Evolutionary conservation across 1,284 basidiomycete species (phyloP).

Genomic region (Marasmius fiardii): DNA sequence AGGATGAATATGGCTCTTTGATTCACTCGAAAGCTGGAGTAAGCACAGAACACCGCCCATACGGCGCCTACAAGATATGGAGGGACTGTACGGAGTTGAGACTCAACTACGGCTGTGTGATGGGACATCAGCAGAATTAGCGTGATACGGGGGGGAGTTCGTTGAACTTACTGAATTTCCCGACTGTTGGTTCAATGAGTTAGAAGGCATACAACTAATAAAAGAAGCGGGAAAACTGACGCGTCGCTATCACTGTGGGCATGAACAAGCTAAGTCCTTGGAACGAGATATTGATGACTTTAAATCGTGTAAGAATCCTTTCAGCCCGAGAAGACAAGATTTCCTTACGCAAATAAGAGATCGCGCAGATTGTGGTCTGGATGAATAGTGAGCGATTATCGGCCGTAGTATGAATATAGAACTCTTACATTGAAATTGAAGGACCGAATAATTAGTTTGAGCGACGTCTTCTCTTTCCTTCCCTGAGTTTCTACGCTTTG

Average conservation of each 20-base stretch:
- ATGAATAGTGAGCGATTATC: background rate
- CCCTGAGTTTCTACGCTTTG: slow-evolving; percentile 27
- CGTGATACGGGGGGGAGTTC: slow-evolving; percentile 16
- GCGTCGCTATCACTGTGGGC: slow-evolving; percentile 36
- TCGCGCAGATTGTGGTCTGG: slow-evolving; percentile 28
- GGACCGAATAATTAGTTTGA: slow-evolving; percentile 28
- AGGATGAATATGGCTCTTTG: slow-evolving; percentile 30
- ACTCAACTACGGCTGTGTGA: slow-evolving; percentile 30
- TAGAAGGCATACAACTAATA: background rate
- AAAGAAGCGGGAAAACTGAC: slow-evolving; percentile 22
- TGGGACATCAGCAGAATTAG: background rate
- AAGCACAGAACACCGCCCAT: slow-evolving; percentile 29
- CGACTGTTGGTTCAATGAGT: background rate
- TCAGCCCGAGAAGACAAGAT: too few relatives aligned
- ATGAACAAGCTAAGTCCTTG: slow-evolving; percentile 41
- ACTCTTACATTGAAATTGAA: slow-evolving; percentile 35
- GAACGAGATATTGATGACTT: slow-evolving; percentile 36
- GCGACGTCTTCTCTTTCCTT: slow-evolving; percentile 30
- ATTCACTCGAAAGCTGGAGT: slow-evolving; percentile 28
- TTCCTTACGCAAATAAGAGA: slow-evolving; percentile 22
- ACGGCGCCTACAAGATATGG: slow-evolving; percentile 33
- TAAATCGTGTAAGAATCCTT: background rate
- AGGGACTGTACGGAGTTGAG: slow-evolving; percentile 38
- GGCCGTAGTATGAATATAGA: background rate
- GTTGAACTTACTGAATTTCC: background rate